These are phyloP conservation scores for Magnolia kwangsiensis DNA, from an alignment of 164 flowering plant genomes.

Conservation along the genomic window DNA sequence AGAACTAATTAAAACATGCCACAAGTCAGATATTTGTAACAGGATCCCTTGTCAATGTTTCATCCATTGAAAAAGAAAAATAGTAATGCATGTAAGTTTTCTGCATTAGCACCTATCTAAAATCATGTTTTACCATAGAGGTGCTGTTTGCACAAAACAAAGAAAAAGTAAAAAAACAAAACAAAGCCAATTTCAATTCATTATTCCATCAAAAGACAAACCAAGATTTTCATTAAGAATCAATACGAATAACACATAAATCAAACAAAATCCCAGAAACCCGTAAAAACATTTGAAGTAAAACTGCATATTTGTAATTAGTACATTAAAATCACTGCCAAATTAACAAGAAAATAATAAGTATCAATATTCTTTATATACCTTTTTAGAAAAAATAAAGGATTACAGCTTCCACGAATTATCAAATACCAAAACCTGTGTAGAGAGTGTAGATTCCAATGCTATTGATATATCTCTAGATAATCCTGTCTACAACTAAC, in stretches of 20 bases:
- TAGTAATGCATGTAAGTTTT: too few species aligned
- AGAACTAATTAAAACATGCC: conserved; percentile 46
- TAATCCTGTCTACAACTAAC: too few species aligned
- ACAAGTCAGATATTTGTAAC: neutral
- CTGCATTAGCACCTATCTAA: too few species aligned
- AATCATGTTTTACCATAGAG: too few species aligned
- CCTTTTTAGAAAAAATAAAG: too few species aligned
- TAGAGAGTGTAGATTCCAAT: neutral
- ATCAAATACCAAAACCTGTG: neutral
- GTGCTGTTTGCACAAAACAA: too few species aligned
- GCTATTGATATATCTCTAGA: neutral
- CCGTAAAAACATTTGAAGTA: neutral
- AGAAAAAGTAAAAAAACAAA: conserved; percentile 2
- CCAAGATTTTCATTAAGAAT: neutral
- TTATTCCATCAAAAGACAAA: neutral
- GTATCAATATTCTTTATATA: too few species aligned
- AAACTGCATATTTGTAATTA: neutral
- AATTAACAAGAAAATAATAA: too few species aligned
- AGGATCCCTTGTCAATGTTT: neutral
- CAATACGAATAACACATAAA: neutral
- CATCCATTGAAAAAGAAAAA: neutral
- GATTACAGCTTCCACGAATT: neutral
- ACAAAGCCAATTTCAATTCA: conserved; percentile 10
- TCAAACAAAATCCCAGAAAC: neutral
- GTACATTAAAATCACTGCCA: neutral